Evolutionary conservation across 306 rosid species (phyloP).

Genomic region (Herpetospermum pedunculosum): DNA sequence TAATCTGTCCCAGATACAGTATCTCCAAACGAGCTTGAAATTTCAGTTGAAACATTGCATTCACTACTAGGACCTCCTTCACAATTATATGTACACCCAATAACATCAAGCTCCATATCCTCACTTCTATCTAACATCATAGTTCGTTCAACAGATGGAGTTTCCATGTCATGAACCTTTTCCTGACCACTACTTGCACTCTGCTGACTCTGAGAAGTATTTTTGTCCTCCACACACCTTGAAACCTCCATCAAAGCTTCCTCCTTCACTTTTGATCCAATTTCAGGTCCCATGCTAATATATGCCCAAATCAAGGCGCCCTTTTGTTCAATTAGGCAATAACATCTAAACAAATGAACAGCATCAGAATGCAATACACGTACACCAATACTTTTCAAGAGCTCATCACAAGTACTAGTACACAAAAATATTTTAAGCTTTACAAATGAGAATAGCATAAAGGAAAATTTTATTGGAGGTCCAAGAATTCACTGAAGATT

Average conservation of each 20-base stretch:
- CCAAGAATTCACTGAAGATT: background rate
- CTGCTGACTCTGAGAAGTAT: slow-evolving; percentile 9
- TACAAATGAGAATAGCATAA: background rate
- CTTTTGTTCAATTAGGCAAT: background rate
- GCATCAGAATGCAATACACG: background rate
- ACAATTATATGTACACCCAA: slow-evolving; percentile 12
- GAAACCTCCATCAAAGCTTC: slow-evolving; percentile 24
- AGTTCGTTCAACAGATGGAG: slow-evolving; percentile 10
- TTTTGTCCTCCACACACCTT: slow-evolving; percentile 21
- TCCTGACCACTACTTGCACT: slow-evolving; percentile 18
- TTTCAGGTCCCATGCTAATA: slow-evolving; percentile 36
- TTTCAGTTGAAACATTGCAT: slow-evolving; percentile 29
- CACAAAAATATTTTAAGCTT: background rate
- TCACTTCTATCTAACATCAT: slow-evolving; percentile 12
- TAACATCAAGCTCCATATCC: slow-evolving; percentile 43
- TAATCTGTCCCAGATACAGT: slow-evolving; percentile 40
- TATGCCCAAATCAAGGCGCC: background rate
- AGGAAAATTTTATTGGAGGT: background rate
- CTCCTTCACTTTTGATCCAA: slow-evolving; percentile 23
- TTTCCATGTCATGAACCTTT: slow-evolving; percentile 17
- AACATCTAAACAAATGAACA: background rate
- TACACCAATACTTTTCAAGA: background rate
- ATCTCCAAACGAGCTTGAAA: slow-evolving; percentile 68
- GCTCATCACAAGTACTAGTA: background rate
- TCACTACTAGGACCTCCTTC: slow-evolving; percentile 21